Base-by-base conservation (phyloP, 169 alveolate species). In the Plasmodium vivax region DNA sequence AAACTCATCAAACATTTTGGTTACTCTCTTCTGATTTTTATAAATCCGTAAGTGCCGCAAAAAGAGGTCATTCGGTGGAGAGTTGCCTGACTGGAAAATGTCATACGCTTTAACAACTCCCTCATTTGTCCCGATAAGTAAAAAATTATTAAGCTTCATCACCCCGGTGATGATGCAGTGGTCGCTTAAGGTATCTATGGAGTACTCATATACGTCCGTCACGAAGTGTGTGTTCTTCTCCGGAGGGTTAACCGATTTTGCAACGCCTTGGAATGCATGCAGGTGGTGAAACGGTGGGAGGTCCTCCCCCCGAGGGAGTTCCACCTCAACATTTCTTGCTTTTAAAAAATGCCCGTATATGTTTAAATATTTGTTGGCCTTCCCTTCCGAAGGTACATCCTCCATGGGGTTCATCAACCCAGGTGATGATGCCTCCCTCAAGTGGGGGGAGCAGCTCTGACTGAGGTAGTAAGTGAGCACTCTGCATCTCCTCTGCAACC, bases 31-130 rank as follows among this genome's bases (percentile, higher is more conserved):
- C 38, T 88, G 94, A 68, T 23, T 88, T 88, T 88, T 88, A 62
- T 68, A 88, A 3, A 88, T 36, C 16, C 45, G 8, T 19, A 79
- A 88, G 47, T 62, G 6, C 56, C 73, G 36, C 71, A 88, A 43
- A 62, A 34, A 80, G 41, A 88, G 36, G 2, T 34, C 41, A 80
- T 38, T 79, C 19, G 9, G 10, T 27, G 41, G 23, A 1, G 23
- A 34, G 54, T 68, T 68, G 12, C 47, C 41, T 8, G 81, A 68
- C 3, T 34, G 14, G 83, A 88, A 88, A 8, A 88, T 80, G 38
- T 88, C 85, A 80, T 88, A 88, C 51, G 51, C 94, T 41, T 88
- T 88, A 3, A 88, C 94, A 5, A 80, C 90, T 38, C 94, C 94
- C 1, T 38, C 74, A 34, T 80, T 88, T 23, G 51, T 56, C n/a